Evolutionary conservation across 805 yeast species (phyloP).

Genomic region (Sungouiozyma ichnusensis): DNA sequence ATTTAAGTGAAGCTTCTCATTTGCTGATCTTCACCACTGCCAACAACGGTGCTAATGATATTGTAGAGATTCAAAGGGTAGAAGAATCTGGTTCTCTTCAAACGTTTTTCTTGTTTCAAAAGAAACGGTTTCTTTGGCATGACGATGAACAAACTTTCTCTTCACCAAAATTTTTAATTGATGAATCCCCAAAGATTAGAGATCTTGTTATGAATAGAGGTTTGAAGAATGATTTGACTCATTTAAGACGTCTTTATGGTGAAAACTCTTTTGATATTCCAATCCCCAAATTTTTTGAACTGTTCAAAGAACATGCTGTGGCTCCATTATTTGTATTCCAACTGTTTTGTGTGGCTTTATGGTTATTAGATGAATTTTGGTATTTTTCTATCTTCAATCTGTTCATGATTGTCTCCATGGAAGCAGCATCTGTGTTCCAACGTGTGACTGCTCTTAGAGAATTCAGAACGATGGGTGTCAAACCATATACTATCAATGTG

Average conservation of each 20-base stretch:
- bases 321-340: constrained; percentile 98
- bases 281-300: constrained; percentile 78
- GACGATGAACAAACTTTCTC: constrained; percentile 43
- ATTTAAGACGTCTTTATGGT: constrained; percentile 56
- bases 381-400: constrained; percentile 84
- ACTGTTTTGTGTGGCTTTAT: constrained; percentile 85
- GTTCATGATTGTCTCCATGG: constrained; percentile 87
- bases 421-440: constrained; percentile 89
- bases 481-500: constrained; percentile 73
- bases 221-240: constrained; percentile 41
- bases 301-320: constrained; percentile 94
- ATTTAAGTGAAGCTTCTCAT: constrained; percentile 55
- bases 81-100: constrained; percentile 51
- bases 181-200: constrained; percentile 45
- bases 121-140: constrained; percentile 76
- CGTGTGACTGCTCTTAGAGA: constrained; percentile 90
- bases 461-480: constrained; percentile 94
- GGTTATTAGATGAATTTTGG: constrained; percentile 97
- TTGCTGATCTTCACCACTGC: constrained; percentile 73
- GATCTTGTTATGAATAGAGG: constrained; percentile 51
- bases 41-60: constrained; percentile 77
- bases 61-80: constrained; percentile 49
- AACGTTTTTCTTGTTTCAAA: constrained; percentile 74
- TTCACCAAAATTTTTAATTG: constrained; percentile 69
- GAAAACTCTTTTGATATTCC: constrained; percentile 88